phyloP scores from a whole-genome alignment of 345 rosid species.

The Garcia nutans region DNA sequence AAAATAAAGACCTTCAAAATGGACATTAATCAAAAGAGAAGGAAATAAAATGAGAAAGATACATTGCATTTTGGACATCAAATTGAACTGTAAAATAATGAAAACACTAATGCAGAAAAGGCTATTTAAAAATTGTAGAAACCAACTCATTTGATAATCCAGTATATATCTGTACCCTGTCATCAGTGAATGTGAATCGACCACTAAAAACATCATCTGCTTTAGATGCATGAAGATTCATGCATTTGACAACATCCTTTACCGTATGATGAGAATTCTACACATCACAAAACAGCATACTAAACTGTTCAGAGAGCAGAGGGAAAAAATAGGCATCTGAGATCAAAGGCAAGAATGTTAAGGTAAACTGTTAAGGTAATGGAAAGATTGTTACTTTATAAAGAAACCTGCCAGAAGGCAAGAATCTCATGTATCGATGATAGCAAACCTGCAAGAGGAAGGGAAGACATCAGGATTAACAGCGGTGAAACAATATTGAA shows the following conservation, averaged over 20 bases:
- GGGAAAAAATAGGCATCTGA: not conserved
- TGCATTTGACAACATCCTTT: constrained; percentile 77
- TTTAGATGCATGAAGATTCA: constrained; percentile 79
- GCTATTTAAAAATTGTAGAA: not conserved
- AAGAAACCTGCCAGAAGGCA: constrained; percentile 84
- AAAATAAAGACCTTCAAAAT: constrained; percentile 3
- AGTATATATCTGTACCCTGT: constrained; percentile 49
- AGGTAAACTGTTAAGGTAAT: constrained; percentile 5
- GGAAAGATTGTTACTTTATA: constrained; percentile 64
- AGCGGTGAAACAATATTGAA: constrained; percentile 6
- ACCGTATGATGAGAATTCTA: constrained; percentile 87
- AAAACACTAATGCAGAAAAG: not conserved
- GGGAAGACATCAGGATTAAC: not conserved
- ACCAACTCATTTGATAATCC: not conserved
- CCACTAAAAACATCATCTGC: constrained; percentile 68
- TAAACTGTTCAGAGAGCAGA: constrained; percentile 21
- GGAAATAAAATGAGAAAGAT: constrained; percentile 2
- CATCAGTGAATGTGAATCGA: constrained; percentile 68
- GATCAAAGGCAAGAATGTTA: too few relatives aligned
- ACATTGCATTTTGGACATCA: not conserved
- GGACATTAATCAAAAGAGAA: not conserved
- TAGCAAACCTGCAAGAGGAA: constrained; percentile 72
- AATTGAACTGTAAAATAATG: not conserved
- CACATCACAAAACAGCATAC: constrained; percentile 15
- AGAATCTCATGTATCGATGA: constrained; percentile 83